Base-by-base conservation (phyloP, 768 basidiomycete species). In the Termitomyces sp. region DNA sequence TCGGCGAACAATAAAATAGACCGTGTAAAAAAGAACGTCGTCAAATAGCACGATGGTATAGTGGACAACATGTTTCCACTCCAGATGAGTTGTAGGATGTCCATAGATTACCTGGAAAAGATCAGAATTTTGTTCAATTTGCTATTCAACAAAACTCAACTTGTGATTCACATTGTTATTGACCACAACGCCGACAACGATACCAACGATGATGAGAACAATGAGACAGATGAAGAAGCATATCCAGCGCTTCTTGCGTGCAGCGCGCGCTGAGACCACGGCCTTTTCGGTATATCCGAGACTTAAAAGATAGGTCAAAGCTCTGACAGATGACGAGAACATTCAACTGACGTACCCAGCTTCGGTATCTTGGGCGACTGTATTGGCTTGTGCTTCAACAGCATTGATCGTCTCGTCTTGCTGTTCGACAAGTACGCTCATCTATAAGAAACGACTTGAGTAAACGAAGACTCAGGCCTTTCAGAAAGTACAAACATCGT, bases 161-260 rank as follows among this genome's bases (percentile, higher is more conserved):
- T 58, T 63, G 39, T 78, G 74, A 49, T n/a, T 41, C 39, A 77
- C 67, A 29, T 75, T 65, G 53, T 79, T 76, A 44, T 72, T 78
- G 22, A 82, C 72, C 27, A 87, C 79, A 32, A 85, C 76, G 5
- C 80, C 85, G 27, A 82, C 74, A 31, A 91, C 75, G 52, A 89
- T 77, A 46, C 81, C 86, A 46, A 84, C 76, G 48, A 91, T 81
- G 61, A 86, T 81, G 58, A 88, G 76, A 54, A 94, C 66, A 57
- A 92, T 67, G 56, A 94, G 66, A 56, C 72, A 67, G 59, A 93
- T 84, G 73, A 84, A 68, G 79, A 96, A 96, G 75, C 95, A 98
- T 69, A 96, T 95, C 94, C 94, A 97, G 66, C 94, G 86, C 82
- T 96, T 98, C 73, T 88, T 92, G 59, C 96, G 86, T 22, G 96